Percentiles rank a stretch among this genome's conserved stretches.
These are phyloP conservation scores for apple (Malus domestica) DNA, from an alignment of 306 rosid species.

Conservation along the genomic window ASM211411v1 NC_041796.1:18709501-18710000, in stretches of 20 bases:
- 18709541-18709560: slow-evolving; percentile 99
- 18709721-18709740: slow-evolving; percentile 30
- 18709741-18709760: slow-evolving; percentile 16
- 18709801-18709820: slow-evolving; percentile 57
- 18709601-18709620: slow-evolving; percentile 82
- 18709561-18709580: slow-evolving; percentile 81
- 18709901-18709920: slow-evolving; percentile 99
- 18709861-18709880: slow-evolving; percentile 85
- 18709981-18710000: slow-evolving; percentile 21
- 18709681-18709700: slow-evolving; percentile 73
- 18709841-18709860: slow-evolving; percentile 94
- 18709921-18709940: slow-evolving; percentile 95
- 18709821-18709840: slow-evolving; percentile 97
- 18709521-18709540: slow-evolving; percentile 94
- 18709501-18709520: slow-evolving; percentile 87
- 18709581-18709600: slow-evolving; percentile 90
- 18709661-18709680: slow-evolving; percentile 80
- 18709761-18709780: background rate
- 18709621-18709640: slow-evolving; percentile 93
- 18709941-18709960: slow-evolving; percentile 88
- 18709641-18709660: slow-evolving; percentile 91
- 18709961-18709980: slow-evolving; percentile 25
- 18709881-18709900: slow-evolving; percentile 92
- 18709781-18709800: slow-evolving; percentile 4
- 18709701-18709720: slow-evolving; percentile 74